phyloP scores from a whole-genome alignment of 139 green algal genomes.

The Chara braunii region DNA sequence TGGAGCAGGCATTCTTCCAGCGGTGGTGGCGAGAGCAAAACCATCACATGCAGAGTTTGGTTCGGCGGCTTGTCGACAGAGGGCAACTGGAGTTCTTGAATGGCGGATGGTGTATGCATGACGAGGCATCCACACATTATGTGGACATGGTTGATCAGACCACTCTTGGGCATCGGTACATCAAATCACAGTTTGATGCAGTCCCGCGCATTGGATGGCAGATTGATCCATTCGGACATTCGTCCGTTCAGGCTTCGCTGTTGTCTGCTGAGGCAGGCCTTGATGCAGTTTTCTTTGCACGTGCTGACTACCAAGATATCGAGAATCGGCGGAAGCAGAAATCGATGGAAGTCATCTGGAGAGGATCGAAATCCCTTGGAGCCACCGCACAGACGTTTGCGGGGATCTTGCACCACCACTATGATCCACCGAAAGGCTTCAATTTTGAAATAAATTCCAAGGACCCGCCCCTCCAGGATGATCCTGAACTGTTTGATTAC shows the following conservation, averaged over 20 bases:
- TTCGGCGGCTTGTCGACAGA: conserved; percentile 51
- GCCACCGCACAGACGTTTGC: conserved; percentile 38
- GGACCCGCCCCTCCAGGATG: conserved; percentile 60
- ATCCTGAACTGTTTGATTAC: conserved; percentile 57
- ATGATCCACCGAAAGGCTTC: conserved; percentile 68
- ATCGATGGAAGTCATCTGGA: conserved; percentile 68
- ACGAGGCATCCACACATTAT: conserved; percentile 77
- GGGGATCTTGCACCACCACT: conserved; percentile 51
- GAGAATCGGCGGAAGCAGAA: conserved; percentile 28
- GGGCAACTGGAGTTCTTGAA: conserved; percentile 69
- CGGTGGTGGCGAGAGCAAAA: conserved; percentile 70
- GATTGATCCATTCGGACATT: conserved; percentile 89
- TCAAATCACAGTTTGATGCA: conserved; percentile 28
- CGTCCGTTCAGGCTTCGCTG: conserved; percentile 66
- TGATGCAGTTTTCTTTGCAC: conserved; percentile 76
- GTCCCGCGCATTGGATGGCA: conserved; percentile 69
- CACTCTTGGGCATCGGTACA: conserved; percentile 60
- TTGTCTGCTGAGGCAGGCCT: conserved; percentile 58
- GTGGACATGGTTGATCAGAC: conserved; percentile 82
- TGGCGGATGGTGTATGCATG: conserved; percentile 70
- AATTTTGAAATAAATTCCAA: conserved; percentile 43
- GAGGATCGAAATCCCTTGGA: conserved; percentile 49
- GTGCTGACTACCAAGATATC: conserved; percentile 70
- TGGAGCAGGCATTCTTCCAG: conserved; percentile 77
- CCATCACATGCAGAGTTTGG: conserved; percentile 32